Evolutionary conservation across 768 basidiomycete genomes (phyloP), one percentile per base, ranked within the genome.

Genomic region (Chalciporus sphaerocephalus): DNA sequence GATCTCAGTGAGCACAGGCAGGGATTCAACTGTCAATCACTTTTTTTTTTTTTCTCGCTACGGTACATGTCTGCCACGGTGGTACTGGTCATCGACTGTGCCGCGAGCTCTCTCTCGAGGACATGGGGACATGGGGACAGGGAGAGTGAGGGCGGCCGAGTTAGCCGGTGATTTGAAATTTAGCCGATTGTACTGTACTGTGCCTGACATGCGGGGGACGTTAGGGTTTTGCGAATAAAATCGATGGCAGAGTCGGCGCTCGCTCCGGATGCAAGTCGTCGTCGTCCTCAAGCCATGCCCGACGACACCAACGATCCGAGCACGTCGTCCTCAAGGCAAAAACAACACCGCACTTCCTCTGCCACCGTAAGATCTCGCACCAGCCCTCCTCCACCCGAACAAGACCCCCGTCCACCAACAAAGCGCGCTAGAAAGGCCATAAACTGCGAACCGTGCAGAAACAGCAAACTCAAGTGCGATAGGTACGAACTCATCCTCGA

Each of bases 401-500:
- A 73, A 36, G 82, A 84, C 59, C 73, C 75, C 20, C 73, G 80
- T 0, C 83, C 83, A 0, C 85, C 87, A 3, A 81, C 87, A 18
- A 92, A 91, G 66, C 82, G 89, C 37, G 85, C 89, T 0, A 74
- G 89, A 48, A 91, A 91, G 60, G 87, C 89, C 15, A 89, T 92
- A 55, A 92, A 92, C 68, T 92, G 89, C 60, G 87, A 89, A 56
- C 89, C 89, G 3, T 92, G 89, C 70, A 76, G 89, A 60, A 85
- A 82, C 56, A 87, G 83, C 73, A 89, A 91, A 69, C 79, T 91
- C 56, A 90, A 92, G 69, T 92, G 89, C 71, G 89, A 92, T 67
- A 82, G 87, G 87, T 85, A 21, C 27, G n/a, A 18, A 25, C 4
- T 17, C n/a, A 12, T 18, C 21, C n/a, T 11, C 23, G 18, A 3